Percentiles rank a stretch among this genome's conserved stretches.
These are phyloP conservation scores for Mrakia gelida DNA, from an alignment of 768 basidiomycete genomes.

Conservation along the genomic window DNA sequence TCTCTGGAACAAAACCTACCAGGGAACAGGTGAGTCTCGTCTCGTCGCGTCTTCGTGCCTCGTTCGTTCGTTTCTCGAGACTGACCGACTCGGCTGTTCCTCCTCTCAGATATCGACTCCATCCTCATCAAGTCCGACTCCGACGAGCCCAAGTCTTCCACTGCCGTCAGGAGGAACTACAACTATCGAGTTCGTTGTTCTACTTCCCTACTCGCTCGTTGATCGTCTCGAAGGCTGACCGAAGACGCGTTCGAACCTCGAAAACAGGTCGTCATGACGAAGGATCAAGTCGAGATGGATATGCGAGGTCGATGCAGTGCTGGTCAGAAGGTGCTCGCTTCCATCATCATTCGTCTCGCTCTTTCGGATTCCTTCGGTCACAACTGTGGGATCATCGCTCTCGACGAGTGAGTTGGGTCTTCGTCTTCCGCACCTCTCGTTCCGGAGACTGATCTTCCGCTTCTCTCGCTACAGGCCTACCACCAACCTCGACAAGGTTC, in stretches of 20 bases:
- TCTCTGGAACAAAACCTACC: conserved; percentile 97
- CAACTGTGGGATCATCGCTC: conserved; percentile 93
- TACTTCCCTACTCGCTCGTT: not conserved
- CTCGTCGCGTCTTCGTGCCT: conserved; percentile 3
- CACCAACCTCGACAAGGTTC: conserved; percentile 91
- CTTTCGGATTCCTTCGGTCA: conserved; percentile 96
- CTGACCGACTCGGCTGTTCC: not conserved
- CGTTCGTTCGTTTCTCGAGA: not conserved
- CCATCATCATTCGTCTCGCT: conserved; percentile 94
- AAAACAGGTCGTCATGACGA: conserved; percentile 93
- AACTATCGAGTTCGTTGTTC: conserved; percentile 75
- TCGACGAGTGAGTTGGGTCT: conserved; percentile 62
- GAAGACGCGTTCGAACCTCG: not conserved
- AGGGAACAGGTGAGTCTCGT: conserved; percentile 76
- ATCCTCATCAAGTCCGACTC: conserved; percentile 92
- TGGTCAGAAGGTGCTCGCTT: conserved; percentile 97
- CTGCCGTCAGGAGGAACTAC: conserved; percentile 72
- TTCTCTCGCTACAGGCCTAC: conserved; percentile 55
- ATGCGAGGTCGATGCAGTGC: conserved; percentile 99
- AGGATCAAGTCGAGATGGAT: conserved; percentile 98
- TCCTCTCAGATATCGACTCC: conserved; percentile 82
- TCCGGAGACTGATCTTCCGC: not conserved
- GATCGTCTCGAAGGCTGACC: not conserved
- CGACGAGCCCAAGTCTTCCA: conserved; percentile 68
- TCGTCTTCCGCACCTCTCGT: not conserved